Evolutionary conservation across 2,329 filamentous ascomycete genomes (phyloP), one percentile per base, ranked within the genome.

Genomic region (Fusarium virguliforme): DNA sequence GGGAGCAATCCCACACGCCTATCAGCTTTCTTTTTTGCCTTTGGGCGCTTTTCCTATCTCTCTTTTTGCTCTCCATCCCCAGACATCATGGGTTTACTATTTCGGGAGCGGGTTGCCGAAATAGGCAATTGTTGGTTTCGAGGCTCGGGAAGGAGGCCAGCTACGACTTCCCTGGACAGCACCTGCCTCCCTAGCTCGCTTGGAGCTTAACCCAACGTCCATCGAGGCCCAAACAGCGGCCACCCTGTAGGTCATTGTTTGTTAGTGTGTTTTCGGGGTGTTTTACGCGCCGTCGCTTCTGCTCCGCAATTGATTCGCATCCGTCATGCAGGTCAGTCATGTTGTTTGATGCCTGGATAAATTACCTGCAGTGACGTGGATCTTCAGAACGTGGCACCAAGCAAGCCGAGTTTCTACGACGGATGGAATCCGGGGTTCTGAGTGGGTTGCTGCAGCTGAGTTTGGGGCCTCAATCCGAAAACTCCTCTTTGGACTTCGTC

Each of bases 1-100:
- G 73, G 73, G 73, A 75, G 73, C 73, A 75, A 38, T 58, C 73
- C 58, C 65, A 62, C 18, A 15, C n/a, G 62, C 71, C 73, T 28
- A 32, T 72, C 62, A 61, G 37, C 54, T 61, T 58, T 30, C 51
- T 60, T 70, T 74, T 73, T 59, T 40, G 4, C 1, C 8, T 3
- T 26, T 53, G 41, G n/a, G 6, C 12, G 10, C 13, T 18, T 3
- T 24, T 53, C 13, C 8, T 35, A 26, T 54, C 7, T 15, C 8
- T 37, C 24, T 24, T 54, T 54, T 54, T 54, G 13, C 18, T n/a
- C 32, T 8, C 13, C 15, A 24, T 34, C 1, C 6, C 5, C 18
- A 53, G 7, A 26, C 34, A 46, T 60, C 28, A 3, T 35, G 30
- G 41, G 41, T n/a, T 58, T 62, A 15, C 18, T 55, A n/a, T 55